Conservation (phyloP, 768 basidiomycete species). For the Rhizopogon roseolus region DNA sequence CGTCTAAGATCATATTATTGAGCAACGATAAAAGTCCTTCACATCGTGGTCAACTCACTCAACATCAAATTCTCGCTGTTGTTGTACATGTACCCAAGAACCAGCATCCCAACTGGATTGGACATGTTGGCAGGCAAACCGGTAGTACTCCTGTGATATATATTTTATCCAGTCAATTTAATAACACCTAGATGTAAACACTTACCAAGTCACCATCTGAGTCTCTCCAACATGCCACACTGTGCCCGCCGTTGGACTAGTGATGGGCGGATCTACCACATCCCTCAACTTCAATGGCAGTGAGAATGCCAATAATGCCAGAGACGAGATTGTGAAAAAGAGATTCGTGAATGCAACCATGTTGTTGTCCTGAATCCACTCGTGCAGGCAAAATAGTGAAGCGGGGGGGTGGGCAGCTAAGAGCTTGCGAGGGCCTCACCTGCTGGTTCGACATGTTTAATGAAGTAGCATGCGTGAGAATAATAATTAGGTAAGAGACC, state of each 20-base stretch:
- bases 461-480: neutral
- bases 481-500: neutral
- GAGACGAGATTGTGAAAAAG: constrained; percentile 16
- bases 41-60: constrained; percentile 10
- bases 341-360: constrained; percentile 16
- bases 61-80: constrained; percentile 28
- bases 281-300: constrained; percentile 34
- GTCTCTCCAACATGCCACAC: constrained; percentile 41
- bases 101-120: constrained; percentile 26
- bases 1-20: constrained; percentile 13
- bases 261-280: constrained; percentile 45
- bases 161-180: constrained; percentile 40
- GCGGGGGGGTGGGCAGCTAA: neutral
- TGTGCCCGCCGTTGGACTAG: constrained; percentile 34
- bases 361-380: neutral
- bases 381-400: neutral
- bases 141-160: constrained; percentile 17
- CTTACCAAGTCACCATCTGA: constrained; percentile 49
- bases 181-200: constrained; percentile 18
- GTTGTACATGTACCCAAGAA: constrained; percentile 19
- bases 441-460: neutral
- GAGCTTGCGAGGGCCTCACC: neutral
- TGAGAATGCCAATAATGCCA: constrained; percentile 19
- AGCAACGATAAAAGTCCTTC: neutral
- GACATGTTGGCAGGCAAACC: constrained; percentile 22